Evolutionary conservation across 257 asterid species (phyloP).

Genomic region (Avicennia marina): DNA sequence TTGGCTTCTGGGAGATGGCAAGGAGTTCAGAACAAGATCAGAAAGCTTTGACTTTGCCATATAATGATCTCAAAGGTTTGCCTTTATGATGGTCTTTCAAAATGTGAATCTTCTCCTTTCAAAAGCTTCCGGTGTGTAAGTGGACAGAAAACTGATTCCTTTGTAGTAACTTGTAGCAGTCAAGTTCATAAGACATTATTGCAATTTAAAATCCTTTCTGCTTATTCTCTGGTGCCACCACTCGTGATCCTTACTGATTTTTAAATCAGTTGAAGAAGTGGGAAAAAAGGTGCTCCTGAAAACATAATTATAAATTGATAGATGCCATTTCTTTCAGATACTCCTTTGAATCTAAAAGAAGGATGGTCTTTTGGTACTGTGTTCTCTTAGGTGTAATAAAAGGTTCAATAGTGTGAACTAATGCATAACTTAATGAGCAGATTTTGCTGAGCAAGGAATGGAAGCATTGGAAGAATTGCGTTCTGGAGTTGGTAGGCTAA

Average conservation of each 20-base stretch:
- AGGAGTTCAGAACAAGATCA: constrained; percentile 16
- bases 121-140: too few relatives aligned
- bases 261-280: too few relatives aligned
- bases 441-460: constrained; percentile 45
- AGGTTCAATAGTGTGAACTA: neutral
- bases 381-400: neutral
- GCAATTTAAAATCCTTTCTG: neutral
- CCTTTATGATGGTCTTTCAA: constrained; percentile 13
- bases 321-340: neutral
- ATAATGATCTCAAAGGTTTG: constrained; percentile 42
- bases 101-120: too few relatives aligned
- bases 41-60: constrained; percentile 21
- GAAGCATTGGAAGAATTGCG: constrained; percentile 47
- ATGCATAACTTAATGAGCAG: constrained; percentile 27
- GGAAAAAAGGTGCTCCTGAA: too few relatives aligned
- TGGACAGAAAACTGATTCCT: neutral
- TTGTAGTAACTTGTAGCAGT: neutral
- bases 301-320: neutral
- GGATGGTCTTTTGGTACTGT: neutral
- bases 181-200: neutral
- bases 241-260: too few relatives aligned
- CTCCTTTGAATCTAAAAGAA: neutral
- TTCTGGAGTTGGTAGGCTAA: constrained; percentile 34
- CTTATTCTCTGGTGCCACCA: neutral
- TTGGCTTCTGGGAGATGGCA: constrained; percentile 41